Conservation (phyloP, 352 stramenopile species). For the Peronospora tabacina region DNA sequence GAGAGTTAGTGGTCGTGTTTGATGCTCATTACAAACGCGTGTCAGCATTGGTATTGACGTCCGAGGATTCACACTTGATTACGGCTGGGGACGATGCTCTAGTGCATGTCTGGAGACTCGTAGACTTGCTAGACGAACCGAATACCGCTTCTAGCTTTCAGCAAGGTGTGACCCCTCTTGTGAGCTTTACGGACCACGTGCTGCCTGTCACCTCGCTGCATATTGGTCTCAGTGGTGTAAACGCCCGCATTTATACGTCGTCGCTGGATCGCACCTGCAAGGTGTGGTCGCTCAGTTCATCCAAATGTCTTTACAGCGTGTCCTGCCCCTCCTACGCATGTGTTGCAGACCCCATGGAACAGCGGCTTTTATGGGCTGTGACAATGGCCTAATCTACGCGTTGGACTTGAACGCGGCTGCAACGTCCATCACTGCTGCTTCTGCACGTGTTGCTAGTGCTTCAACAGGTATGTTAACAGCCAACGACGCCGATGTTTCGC, state of each 20-base stretch:
- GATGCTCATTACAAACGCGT: constrained; percentile 86
- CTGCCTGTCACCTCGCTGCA: constrained; percentile 66
- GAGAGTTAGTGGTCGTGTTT: constrained; percentile 70
- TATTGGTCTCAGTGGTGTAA: constrained; percentile 54
- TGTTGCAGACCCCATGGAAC: constrained; percentile 51
- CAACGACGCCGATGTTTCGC: constrained; percentile 12
- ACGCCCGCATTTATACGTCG: constrained; percentile 65
- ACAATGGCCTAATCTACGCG: constrained; percentile 63
- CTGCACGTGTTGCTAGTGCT: constrained; percentile 40
- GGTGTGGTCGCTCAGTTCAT: constrained; percentile 53
- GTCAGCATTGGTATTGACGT: constrained; percentile 52
- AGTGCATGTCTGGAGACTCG: constrained; percentile 69
- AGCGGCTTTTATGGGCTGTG: constrained; percentile 65
- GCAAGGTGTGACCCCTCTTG: constrained; percentile 41
- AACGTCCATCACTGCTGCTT: constrained; percentile 40
- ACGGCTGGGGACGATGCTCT: constrained; percentile 77
- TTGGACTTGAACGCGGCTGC: constrained; percentile 62
- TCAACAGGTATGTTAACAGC: constrained; percentile 12
- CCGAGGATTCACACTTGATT: constrained; percentile 70
- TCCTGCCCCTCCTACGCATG: constrained; percentile 60
- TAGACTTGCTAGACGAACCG: constrained; percentile 59
- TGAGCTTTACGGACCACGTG: constrained; percentile 75
- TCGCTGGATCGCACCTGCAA: constrained; percentile 75
- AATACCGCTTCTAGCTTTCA: constrained; percentile 51
- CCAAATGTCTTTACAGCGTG: constrained; percentile 54